Evolutionary conservation across 1,284 basidiomycete species (phyloP), one percentile per base, ranked within the genome.

Genomic region (Vanrija sp.): DNA sequence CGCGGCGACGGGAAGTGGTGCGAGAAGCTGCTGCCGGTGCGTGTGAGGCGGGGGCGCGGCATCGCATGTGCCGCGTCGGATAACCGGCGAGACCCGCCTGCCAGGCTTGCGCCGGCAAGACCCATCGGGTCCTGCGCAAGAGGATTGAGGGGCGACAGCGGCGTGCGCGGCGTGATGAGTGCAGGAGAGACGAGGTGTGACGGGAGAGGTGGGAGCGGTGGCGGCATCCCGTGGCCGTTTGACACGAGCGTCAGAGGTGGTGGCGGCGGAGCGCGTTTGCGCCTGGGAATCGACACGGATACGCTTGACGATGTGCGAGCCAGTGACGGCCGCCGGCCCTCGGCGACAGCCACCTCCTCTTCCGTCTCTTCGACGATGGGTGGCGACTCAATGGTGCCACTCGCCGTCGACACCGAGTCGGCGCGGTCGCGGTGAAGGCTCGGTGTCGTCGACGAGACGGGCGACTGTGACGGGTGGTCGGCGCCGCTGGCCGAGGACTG

Each of bases 341-440:
- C 48, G n/a, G 38, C 49, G n/a, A 28, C 44, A 10, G 25, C 45
- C 0, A 42, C 44, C 28, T 57, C 55, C 18, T 50, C 53, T 29
- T 57, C 57, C 21, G 49, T 29, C 21, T 62, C 60, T 49, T 60
- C 58, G 3, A 42, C 51, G 28, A 60, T 60, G 4, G 60, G 51
- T 0, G 55, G 55, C 6, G 46, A 49, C 12, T 52, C 47, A 3
- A 46, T 18, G 6, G 29, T 43, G 4, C 51, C 51, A 12, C 26
- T 43, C 25, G 39, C 43, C 6, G 49, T 28, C 6, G 25, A 48
- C 28, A 28, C 42, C 14, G 16, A 55, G 38, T 38, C 10, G 40
- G 46, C 34, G 19, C 49, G 40, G 15, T 42, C 34, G 26, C 49
- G 40, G 15, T 42, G 12, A 5, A 50, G 46, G 1, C 46, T 40